Evolutionary conservation across 768 basidiomycete genomes (phyloP).

Genomic region (Amanita jacksonii): DNA sequence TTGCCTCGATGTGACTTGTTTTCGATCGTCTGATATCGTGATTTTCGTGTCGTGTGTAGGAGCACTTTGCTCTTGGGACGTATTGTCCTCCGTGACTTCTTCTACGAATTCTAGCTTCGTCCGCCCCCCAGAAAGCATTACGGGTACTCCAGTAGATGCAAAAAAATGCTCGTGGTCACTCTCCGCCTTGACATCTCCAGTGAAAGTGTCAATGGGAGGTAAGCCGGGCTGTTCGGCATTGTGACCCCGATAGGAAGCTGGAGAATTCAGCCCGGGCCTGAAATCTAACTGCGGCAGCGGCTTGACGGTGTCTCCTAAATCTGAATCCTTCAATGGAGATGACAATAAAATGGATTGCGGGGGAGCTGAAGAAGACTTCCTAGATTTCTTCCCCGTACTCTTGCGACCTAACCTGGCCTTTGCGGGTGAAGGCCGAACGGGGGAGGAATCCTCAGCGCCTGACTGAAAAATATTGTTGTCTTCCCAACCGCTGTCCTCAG

Average conservation of each 20-base stretch:
- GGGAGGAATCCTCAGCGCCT: conserved; percentile 83
- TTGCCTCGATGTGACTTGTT: neutral
- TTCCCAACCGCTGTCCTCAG: conserved; percentile 80
- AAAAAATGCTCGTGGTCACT: neutral
- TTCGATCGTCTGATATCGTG: neutral
- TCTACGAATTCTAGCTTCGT: too few species aligned
- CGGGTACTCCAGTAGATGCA: too few species aligned
- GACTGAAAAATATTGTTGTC: conserved; percentile 88
- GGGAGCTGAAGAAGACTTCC: conserved; percentile 67
- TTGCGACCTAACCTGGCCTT: conserved; percentile 33
- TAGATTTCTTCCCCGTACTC: conserved; percentile 39
- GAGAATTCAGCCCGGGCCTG: conserved; percentile 37
- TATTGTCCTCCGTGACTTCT: too few species aligned
- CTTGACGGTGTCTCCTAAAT: conserved; percentile 14
- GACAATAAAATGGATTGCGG: conserved; percentile 42
- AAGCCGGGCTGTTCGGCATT: neutral
- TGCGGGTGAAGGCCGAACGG: conserved; percentile 50
- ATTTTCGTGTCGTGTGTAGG: too few species aligned
- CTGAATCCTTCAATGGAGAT: conserved; percentile 25
- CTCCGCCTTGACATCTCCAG: neutral
- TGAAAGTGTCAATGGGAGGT: too few species aligned
- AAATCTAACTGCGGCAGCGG: conserved; percentile 52
- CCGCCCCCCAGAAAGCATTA: too few species aligned
- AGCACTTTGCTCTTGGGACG: too few species aligned
- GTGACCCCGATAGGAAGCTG: conserved; percentile 17